Base-by-base conservation (phyloP, 148 eudicot genomes). In the Agrostemma githago region DNA sequence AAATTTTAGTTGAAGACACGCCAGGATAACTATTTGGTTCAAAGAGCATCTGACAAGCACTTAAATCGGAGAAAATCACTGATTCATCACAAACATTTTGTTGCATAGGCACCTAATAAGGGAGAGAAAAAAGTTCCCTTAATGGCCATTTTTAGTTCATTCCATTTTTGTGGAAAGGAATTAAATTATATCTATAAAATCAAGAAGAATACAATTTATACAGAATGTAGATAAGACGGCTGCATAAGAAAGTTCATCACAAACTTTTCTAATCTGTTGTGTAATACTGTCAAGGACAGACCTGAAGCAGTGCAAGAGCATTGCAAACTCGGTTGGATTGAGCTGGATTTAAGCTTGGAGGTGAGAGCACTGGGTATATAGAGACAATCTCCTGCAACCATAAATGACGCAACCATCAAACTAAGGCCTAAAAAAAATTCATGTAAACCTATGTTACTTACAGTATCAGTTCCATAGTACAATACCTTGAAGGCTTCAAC, bases 261-360 rank as follows among this genome's bases (percentile, higher is more conserved):
- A 26, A 26, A 26, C 34, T 26, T 26, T 26, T 26, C 34, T 26
- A 26, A 26, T 26, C 34, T 26, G 34, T 26, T 26, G 34, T 26
- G 34, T 26, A 26, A 26, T 26, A 26, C 0, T 26, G 34, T 26
- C 34, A 37, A 64, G 68, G 43, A 68, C 57, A 4, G 57, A 90
- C 98, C 92, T 93, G 97, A 76, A 91, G 92, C 57, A 93, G 82
- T 65, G 98, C 98, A 63, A 93, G 97, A 56, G 98, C 98, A 82
- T 93, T 91, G 86, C 98, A 93, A 73, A 93, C 98, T 72, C 97
- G 91, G 79, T 93, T 93, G 39, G 98, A 93, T 77, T 91, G 97
- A 8, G 88, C 92, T 43, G 97, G 95, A 79, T 84, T 88, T 66
- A 93, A 85, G 73, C 79, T 83, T 75, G 98, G 97, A 6, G 98